Base-by-base conservation (phyloP, 305 asterid genomes). In the Fraxinus latifolia region DNA sequence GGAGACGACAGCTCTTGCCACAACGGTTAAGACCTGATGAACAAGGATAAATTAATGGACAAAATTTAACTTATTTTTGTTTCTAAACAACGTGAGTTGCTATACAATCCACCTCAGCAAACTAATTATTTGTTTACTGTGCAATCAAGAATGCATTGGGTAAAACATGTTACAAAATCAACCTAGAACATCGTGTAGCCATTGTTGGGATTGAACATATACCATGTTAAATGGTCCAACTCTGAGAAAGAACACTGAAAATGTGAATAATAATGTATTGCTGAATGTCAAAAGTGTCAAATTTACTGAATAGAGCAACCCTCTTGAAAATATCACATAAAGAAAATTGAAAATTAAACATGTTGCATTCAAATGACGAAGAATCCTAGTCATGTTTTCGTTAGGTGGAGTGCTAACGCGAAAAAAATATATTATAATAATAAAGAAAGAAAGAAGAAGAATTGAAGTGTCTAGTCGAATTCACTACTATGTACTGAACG, bases 1-100 rank as follows among this genome's bases (percentile, higher is more conserved):
- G 79, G 31, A 81, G 70, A 33, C 87, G 80, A 7, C 87, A 81
- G 8, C 85, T 81, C 82, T 84, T 84, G 11, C 85, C 81, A 0
- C 85, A 81, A 9, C 83, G 87, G 31, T 84, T 47, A 2, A 84
- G 81, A 8, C 85, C 87, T 84, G 62, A 15, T 1, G 19, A 1
- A 15, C 23, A 15, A 50, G 62, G 21, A n/a, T 50, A 15, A 50
- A 50, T 50, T 15, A 50, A 47, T 47, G 6, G 1, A 47, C 58
- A 3, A 47, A 0, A 14, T 3, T 12, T 12, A 47, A 15, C n/a
- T 42, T 42, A 11, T 11, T 42, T 42, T 42, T 42, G 53, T 44
- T 44, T 14, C 37, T 33, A 33, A 33, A 33, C 37, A 33, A 33
- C 32, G 32, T 29, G 32, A 29, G 32, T 29, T 29, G 32, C 42